A percentile compares a stretch with the other conserved stretches of the same genome.
phyloP scores from a whole-genome alignment of 495 filamentous ascomycete species.

The Rusavskia elegans region DNA sequence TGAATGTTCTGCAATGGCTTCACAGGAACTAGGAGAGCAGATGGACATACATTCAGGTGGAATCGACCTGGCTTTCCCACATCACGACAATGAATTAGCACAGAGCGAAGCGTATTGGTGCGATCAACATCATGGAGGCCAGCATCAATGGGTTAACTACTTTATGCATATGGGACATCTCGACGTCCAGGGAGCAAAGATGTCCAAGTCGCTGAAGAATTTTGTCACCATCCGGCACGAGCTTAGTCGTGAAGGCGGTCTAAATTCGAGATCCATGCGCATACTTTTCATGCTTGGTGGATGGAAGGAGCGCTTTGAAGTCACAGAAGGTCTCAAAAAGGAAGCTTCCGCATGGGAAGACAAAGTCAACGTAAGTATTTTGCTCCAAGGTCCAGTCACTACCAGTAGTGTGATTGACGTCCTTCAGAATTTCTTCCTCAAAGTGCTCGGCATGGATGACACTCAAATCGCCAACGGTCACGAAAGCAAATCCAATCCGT shows the following conservation, averaged over 20 bases:
- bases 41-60: slow-evolving; percentile 94
- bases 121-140: slow-evolving; percentile 15
- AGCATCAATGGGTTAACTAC: slow-evolving; percentile 82
- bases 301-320: slow-evolving; percentile 87
- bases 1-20: slow-evolving; percentile 95
- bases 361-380: slow-evolving; percentile 42
- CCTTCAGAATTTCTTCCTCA: slow-evolving; percentile 74
- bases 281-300: slow-evolving; percentile 76
- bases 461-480: slow-evolving; percentile 1
- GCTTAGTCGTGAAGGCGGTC: slow-evolving; percentile 46
- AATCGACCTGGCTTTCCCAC: slow-evolving; percentile 84
- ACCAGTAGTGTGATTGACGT: not conserved
- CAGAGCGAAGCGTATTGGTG: slow-evolving; percentile 82
- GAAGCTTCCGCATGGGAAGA: slow-evolving; percentile 65
- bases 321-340: slow-evolving; percentile 65
- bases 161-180: slow-evolving; percentile 95
- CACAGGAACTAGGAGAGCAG: slow-evolving; percentile 58
- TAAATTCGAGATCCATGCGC: slow-evolving; percentile 65
- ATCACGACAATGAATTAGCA: slow-evolving; percentile 92
- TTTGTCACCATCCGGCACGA: slow-evolving; percentile 91
- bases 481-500: slow-evolving; percentile 1
- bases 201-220: slow-evolving; percentile 92
- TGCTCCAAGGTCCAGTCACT: not conserved
- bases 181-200: slow-evolving; percentile 78
- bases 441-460: slow-evolving; percentile 36